phyloP scores from a whole-genome alignment of 176 grass and related monocot species.

The Phragmites australis region DNA sequence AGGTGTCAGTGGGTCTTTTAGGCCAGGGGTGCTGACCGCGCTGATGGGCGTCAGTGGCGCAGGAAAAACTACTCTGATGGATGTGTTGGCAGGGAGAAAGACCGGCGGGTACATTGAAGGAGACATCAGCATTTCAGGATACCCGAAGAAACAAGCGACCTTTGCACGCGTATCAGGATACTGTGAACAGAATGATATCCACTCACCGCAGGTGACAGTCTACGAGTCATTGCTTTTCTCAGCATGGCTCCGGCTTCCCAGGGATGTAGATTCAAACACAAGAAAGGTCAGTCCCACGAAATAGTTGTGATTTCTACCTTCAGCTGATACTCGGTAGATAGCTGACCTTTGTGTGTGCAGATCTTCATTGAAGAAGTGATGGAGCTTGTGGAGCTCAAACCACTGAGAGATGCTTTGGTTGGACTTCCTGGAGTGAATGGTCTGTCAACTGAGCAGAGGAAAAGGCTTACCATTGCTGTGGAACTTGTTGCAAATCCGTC shows the following conservation, averaged over 20 bases:
- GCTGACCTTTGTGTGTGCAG: slow-evolving; percentile 45
- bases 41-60: slow-evolving; percentile 97
- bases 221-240: slow-evolving; percentile 85
- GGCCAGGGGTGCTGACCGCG: slow-evolving; percentile 85
- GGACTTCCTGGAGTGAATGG: slow-evolving; percentile 83
- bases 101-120: slow-evolving; percentile 84
- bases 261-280: slow-evolving; percentile 63
- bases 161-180: slow-evolving; percentile 95
- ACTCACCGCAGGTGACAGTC: slow-evolving; percentile 85
- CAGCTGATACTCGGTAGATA: background rate
- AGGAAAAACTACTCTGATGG: slow-evolving; percentile 93
- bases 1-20: slow-evolving; percentile 88
- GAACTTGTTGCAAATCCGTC: slow-evolving; percentile 93
- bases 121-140: slow-evolving; percentile 80
- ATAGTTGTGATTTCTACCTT: background rate
- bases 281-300: slow-evolving; percentile 57
- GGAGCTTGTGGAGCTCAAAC: slow-evolving; percentile 85
- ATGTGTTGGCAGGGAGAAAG: slow-evolving; percentile 96
- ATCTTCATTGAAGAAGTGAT: slow-evolving; percentile 86
- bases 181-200: slow-evolving; percentile 90
- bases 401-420: slow-evolving; percentile 66
- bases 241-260: slow-evolving; percentile 84
- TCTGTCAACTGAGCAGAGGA: slow-evolving; percentile 85
- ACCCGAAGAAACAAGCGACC: slow-evolving; percentile 87
- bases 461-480: slow-evolving; percentile 86